Evolutionary conservation across 805 yeast species (phyloP).

Genomic region (Pichia californica): DNA sequence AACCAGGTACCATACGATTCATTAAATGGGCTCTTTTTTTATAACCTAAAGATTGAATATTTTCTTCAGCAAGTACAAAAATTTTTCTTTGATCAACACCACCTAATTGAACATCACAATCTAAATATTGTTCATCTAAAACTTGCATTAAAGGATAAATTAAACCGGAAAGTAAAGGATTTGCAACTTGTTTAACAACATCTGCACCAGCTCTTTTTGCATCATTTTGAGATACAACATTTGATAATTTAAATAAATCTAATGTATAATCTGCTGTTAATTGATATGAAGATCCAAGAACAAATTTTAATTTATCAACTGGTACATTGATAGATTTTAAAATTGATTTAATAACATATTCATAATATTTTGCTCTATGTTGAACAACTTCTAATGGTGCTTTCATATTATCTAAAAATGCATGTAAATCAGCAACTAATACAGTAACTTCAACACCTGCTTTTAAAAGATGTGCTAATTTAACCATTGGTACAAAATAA

Average conservation of each 20-base stretch:
- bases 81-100: conserved; percentile 99
- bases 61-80: conserved; percentile 94
- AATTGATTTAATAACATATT: conserved; percentile 73
- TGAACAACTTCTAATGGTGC: conserved; percentile 91
- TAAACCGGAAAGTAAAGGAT: conserved; percentile 88
- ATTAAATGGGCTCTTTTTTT: conserved; percentile 96
- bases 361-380: conserved; percentile 87
- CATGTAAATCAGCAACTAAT: conserved; percentile 91
- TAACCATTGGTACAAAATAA: conserved; percentile 96
- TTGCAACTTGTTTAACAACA: conserved; percentile 94
- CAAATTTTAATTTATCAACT: conserved; percentile 78
- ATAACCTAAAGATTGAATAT: conserved; percentile 80
- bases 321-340: conserved; percentile 85
- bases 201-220: conserved; percentile 99
- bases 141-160: conserved; percentile 99
- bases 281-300: conserved; percentile 88
- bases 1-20: conserved; percentile 99
- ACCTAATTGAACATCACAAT: conserved; percentile 92
- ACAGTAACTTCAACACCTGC: conserved; percentile 96
- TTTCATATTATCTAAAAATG: conserved; percentile 96
- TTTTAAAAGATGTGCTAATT: conserved; percentile 85
- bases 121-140: conserved; percentile 85
- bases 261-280: conserved; percentile 67
- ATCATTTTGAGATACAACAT: conserved; percentile 85
- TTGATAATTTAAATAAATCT: conserved; percentile 84